These are phyloP conservation scores for Fusarium bactridioides DNA, from an alignment of 2,329 filamentous ascomycete species.

Conservation along the genomic window DNA sequence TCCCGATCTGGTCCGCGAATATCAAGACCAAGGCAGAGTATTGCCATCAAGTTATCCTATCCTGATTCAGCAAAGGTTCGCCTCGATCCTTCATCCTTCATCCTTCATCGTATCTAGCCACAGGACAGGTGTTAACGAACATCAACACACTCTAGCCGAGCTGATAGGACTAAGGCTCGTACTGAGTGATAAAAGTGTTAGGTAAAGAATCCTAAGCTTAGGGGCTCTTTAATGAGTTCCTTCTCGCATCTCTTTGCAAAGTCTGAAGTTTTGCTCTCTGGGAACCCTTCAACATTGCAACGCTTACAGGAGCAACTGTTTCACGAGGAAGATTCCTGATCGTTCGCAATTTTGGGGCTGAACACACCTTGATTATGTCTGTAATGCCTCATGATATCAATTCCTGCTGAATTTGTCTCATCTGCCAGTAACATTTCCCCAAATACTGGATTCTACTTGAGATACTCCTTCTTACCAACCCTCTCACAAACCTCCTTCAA, in stretches of 20 bases:
- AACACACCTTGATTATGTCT: not conserved
- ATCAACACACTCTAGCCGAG: not conserved
- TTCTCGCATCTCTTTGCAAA: not conserved
- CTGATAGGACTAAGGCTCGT: not conserved
- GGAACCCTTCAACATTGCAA: not conserved
- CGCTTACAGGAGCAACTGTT: not conserved
- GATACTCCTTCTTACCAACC: conserved; percentile 49
- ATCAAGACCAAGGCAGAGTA: not conserved
- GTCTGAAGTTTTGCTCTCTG: not conserved
- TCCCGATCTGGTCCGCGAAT: not conserved
- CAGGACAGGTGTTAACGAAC: not conserved
- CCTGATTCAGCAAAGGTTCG: not conserved
- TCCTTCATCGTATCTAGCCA: not conserved
- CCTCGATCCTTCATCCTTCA: not conserved
- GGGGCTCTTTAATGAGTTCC: not conserved
- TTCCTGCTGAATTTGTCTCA: not conserved
- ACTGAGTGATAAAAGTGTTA: not conserved
- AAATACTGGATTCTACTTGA: not conserved
- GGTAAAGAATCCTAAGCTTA: not conserved
- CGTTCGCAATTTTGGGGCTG: not conserved
- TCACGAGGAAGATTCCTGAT: not conserved
- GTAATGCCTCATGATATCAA: not conserved
- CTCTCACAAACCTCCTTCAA: conserved; percentile 60
- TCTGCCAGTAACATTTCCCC: not conserved
- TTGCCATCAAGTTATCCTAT: not conserved